phyloP scores from a whole-genome alignment of 495 filamentous ascomycete species.

The Pseudomonodictys pantanalensis region DNA sequence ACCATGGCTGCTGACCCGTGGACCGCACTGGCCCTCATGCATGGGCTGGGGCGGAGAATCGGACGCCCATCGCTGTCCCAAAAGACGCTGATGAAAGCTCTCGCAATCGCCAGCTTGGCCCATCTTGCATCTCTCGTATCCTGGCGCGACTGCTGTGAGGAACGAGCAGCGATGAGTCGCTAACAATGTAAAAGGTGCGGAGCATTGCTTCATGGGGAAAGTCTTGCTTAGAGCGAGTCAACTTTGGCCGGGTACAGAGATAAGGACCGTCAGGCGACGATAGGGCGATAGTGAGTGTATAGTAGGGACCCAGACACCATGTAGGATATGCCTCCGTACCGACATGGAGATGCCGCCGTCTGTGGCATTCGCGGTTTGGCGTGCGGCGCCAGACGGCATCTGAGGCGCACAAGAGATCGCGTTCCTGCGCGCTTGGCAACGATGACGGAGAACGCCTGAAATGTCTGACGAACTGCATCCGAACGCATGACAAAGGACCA shows the following conservation, averaged over 20 bases:
- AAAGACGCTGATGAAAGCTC: too few species aligned
- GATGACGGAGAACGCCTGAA: not conserved
- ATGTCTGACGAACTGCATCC: not conserved
- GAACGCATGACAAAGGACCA: not conserved
- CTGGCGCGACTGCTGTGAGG: not conserved
- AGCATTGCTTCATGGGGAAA: not conserved
- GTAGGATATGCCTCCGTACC: too few species aligned
- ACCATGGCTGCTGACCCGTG: too few species aligned
- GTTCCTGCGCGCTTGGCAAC: not conserved
- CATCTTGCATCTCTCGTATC: not conserved
- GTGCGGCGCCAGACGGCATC: too few species aligned
- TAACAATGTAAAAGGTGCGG: not conserved
- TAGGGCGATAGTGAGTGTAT: too few species aligned
- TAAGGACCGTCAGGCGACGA: too few species aligned
- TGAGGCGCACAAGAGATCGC: not conserved
- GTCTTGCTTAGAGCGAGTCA: not conserved
- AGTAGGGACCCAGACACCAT: too few species aligned
- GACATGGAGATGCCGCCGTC: too few species aligned
- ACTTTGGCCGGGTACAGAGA: too few species aligned
- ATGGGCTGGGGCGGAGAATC: not conserved
- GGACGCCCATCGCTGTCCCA: not conserved
- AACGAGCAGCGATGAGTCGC: not conserved
- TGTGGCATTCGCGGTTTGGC: too few species aligned
- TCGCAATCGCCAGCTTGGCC: not conserved
- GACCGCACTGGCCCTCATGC: too few species aligned